These are phyloP conservation scores for Ceratocystis eucalypticola DNA, from an alignment of 2,329 filamentous ascomycete species.

Conservation along the genomic window DNA sequence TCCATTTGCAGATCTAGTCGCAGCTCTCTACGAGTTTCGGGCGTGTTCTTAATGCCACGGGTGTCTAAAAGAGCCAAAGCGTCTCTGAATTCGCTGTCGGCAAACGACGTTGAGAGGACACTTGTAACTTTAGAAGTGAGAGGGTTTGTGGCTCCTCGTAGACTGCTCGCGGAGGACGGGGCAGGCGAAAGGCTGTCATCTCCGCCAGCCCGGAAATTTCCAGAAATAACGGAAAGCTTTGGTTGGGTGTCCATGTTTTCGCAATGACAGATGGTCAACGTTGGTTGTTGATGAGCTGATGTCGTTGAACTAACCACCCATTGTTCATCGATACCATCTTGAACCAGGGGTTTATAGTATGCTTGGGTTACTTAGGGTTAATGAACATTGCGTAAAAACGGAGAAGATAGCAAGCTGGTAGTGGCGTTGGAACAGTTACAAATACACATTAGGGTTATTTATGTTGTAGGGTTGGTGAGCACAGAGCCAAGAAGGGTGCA, in stretches of 20 bases:
- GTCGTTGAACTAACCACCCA: not conserved
- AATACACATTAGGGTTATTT: not conserved
- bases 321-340: not conserved
- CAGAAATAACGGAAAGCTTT: constrained; percentile 6
- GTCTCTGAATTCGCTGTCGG: constrained; percentile 82
- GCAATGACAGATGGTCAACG: not conserved
- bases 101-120: constrained; percentile 82
- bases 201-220: not conserved
- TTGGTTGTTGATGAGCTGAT: not conserved
- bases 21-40: constrained; percentile 64
- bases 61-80: constrained; percentile 66
- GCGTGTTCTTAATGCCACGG: constrained; percentile 55
- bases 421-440: too few species aligned
- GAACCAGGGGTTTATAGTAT: not conserved
- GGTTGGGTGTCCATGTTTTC: constrained; percentile 12
- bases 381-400: too few species aligned
- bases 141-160: constrained; percentile 32
- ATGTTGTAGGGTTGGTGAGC: not conserved
- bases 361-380: too few species aligned
- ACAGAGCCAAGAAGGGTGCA: not conserved
- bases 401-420: too few species aligned
- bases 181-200: constrained; percentile 21
- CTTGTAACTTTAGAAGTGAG: constrained; percentile 70
- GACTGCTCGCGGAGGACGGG: constrained; percentile 26
- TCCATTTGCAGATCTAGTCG: constrained; percentile 79